Conservation (phyloP, 495 filamentous ascomycete genomes). For the Amphirosellinia nigrospora region DNA sequence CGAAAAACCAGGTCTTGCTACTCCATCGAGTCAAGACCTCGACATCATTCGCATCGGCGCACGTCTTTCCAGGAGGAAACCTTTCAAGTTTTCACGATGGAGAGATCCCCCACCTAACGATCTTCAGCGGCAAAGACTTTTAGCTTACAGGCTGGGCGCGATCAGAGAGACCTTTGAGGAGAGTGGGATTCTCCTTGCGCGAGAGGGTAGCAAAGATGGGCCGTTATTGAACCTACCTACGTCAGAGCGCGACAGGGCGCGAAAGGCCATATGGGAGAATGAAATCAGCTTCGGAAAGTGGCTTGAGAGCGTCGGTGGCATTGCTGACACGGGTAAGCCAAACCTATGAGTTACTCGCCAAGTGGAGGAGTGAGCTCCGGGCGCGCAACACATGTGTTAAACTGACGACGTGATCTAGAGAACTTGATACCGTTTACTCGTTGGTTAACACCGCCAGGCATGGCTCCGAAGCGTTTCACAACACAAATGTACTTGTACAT, state of each 20-base stretch:
- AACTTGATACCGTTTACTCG: conserved; percentile 82
- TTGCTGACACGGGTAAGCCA: conserved; percentile 66
- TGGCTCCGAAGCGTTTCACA: conserved; percentile 75
- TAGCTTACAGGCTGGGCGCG: conserved; percentile 75
- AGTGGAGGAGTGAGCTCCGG: neutral
- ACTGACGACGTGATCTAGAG: conserved; percentile 44
- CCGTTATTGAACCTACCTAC: conserved; percentile 62
- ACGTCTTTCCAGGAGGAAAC: conserved; percentile 97
- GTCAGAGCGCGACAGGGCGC: conserved; percentile 65
- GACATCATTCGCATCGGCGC: conserved; percentile 84
- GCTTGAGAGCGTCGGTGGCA: conserved; percentile 65
- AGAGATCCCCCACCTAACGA: conserved; percentile 54
- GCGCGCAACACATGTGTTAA: neutral
- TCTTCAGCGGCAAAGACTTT: conserved; percentile 68
- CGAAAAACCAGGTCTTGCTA: conserved; percentile 83
- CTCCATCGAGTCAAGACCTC: conserved; percentile 85
- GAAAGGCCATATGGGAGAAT: conserved; percentile 68
- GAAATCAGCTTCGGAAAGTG: conserved; percentile 68
- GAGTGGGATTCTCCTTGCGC: conserved; percentile 84
- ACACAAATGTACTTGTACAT: conserved; percentile 98
- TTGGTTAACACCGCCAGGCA: conserved; percentile 79
- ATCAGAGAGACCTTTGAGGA: conserved; percentile 95
- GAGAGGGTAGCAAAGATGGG: conserved; percentile 45
- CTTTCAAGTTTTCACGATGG: conserved; percentile 75
- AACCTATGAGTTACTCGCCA: neutral